Evolutionary conservation across 2,329 filamentous ascomycete species (phyloP), one percentile per base, ranked within the genome.

Genomic region (Aspergillus fijiensis): DNA sequence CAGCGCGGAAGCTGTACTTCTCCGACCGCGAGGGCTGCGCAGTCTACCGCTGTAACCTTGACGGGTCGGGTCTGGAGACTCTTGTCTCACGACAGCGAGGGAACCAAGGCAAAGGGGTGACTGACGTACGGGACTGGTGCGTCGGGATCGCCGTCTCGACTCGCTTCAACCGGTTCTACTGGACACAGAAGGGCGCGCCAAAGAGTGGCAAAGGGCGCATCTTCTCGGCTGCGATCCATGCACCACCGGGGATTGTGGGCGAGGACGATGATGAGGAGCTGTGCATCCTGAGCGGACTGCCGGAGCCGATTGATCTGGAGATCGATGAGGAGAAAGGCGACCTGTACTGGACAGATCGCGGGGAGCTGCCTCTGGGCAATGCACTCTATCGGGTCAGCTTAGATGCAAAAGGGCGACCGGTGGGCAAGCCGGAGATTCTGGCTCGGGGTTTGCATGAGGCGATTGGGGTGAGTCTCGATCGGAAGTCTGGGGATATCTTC

Each of bases 321-420:
- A 65, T 87, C 1, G 83, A 87, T 16, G 76, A 78, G 12, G 71
- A 75, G 0, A 67, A 69, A 2, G 68, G 77, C 29, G 74, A 69
- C 1, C 72, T 88, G 27, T 87, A 84, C 69, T 87, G 85, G 85
- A 86, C 85, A 0, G 85, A 87, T 63, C 76, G 85, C 0, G 86
- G 85, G 4, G 85, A 87, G 63, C 70, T 81, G 1, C 85, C 85
- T 0, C 67, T 71, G 9, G 85, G 85, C 0, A 86, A 85, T 66
- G 79, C 79, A 11, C 62, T 87, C 59, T 84, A 86, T 66, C 69
- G 76, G 5, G 73, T 72, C 1, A 58, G 31, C 1, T 49, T 70
- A 48, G 31, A 70, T 61, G 57, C 60, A 5, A 39, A 49, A 63
- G 59, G 60, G 12, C 23, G 50, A 14, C 63, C 67, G 11, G 67